These are phyloP conservation scores for Vitis rotundifolia DNA, from an alignment of 164 flowering plant species.

Conservation along the genomic window DNA sequence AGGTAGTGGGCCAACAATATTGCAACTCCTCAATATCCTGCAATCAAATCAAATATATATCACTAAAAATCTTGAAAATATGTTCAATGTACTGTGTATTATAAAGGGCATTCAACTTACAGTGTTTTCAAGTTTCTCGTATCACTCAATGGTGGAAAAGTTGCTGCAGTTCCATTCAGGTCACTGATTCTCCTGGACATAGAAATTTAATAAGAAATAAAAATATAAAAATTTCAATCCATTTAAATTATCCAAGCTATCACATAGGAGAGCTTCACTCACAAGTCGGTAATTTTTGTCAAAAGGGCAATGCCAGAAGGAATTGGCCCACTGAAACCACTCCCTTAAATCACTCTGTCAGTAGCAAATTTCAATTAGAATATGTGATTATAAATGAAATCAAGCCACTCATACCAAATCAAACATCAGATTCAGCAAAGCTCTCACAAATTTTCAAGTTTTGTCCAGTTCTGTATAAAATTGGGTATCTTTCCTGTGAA, in stretches of 20 bases:
- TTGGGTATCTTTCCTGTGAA: constrained; percentile 53
- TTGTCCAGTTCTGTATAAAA: constrained; percentile 44
- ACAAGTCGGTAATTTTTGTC: constrained; percentile 33
- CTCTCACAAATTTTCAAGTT: constrained; percentile 34
- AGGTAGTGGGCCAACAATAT: constrained; percentile 39
- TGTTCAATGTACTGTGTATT: no score
- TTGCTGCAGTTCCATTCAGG: constrained; percentile 40
- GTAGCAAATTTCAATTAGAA: background rate
- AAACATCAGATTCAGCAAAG: background rate
- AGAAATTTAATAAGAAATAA: background rate
- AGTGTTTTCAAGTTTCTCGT: constrained; percentile 30
- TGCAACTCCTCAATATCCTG: constrained; percentile 60
- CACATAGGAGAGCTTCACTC: constrained; percentile 5
- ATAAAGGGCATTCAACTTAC: constrained; percentile 26
- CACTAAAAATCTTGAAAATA: background rate
- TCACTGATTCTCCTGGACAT: constrained; percentile 66
- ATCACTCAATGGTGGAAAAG: constrained; percentile 45
- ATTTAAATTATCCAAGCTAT: no score
- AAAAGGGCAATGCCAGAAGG: constrained; percentile 32
- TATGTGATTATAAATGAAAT: background rate
- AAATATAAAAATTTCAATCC: no score
- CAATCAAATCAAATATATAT: background rate
- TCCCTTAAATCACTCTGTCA: constrained; percentile 39
- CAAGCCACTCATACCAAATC: no score
- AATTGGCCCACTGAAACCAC: constrained; percentile 45